These are phyloP conservation scores for Delphinella strobiligena DNA, from an alignment of 2,329 filamentous ascomycete genomes.

Conservation along the genomic window DNA sequence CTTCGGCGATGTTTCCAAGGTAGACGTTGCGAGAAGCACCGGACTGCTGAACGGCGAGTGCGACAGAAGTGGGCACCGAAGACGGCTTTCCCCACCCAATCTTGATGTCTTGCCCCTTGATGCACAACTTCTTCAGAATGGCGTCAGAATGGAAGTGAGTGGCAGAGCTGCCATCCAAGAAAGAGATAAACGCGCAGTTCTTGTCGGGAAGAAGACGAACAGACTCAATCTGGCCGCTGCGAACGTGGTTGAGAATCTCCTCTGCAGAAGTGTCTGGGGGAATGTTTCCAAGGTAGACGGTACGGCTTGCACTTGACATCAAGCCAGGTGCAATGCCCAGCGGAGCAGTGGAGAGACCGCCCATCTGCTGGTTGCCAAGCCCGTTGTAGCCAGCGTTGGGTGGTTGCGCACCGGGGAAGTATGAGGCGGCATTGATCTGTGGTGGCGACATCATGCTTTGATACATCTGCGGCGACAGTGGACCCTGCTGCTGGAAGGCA, in stretches of 20 bases:
- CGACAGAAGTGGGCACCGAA: constrained; percentile 92
- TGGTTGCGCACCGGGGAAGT: constrained; percentile 71
- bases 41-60: constrained; percentile 93
- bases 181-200: constrained; percentile 99
- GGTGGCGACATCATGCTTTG: constrained; percentile 78
- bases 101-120: constrained; percentile 98
- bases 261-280: constrained; percentile 95
- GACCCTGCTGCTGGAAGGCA: constrained; percentile 55
- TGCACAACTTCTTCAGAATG: constrained; percentile 97
- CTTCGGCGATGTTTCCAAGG: constrained; percentile 82
- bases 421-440: constrained; percentile 67
- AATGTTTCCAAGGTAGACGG: constrained; percentile 95
- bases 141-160: constrained; percentile 99
- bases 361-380: constrained; percentile 39
- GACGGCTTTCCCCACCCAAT: constrained; percentile 99
- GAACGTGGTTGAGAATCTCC: constrained; percentile 90
- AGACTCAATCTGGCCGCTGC: constrained; percentile 98
- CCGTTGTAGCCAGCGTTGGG: constrained; percentile 65
- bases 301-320: constrained; percentile 83
- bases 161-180: constrained; percentile 91
- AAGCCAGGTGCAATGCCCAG: constrained; percentile 68
- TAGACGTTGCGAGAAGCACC: constrained; percentile 96
- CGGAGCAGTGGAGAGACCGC: constrained; percentile 55
- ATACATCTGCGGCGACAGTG: constrained; percentile 72
- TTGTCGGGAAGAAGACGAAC: constrained; percentile 93